Evolutionary conservation across 176 grass and related monocot genomes (phyloP), one percentile per base, ranked within the genome.

Genomic region (Carex scoparia): DNA sequence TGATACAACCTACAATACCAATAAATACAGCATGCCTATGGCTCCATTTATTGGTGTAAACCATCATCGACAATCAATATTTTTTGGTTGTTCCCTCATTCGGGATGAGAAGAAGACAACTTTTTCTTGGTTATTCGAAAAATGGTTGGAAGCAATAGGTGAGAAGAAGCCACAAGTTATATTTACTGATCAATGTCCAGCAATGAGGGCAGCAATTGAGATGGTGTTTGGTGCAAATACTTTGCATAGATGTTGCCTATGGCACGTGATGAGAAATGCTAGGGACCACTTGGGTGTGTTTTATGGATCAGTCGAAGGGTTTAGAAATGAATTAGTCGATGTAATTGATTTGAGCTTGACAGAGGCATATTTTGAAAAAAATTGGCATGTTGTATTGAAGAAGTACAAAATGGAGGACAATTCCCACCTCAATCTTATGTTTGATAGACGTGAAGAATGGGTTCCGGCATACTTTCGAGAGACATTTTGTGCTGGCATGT

Each of bases 111-210:
- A 40, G 0, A 68, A 1, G 0, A 4, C 65, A 2, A 84, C 37
- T 10, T 87, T 90, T 49, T 3, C 10, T 0, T 85, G 42, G 85
- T 7, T 84, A 6, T 84, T 69, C 16, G 7, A 69, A 69, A 84
- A 37, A 14, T 84, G 81, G 81, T 65, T 84, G 35, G 2, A 48
- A 54, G 81, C 81, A 48, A 53, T 84, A 5, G 37, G 46, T 51
- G 65, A 11, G 8, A 61, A 65, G 5, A 13, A 40, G 28, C 77
- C 62, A 31, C 69, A 27, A 3, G 4, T 37, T 28, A 69, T 84
- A 6, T 16, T 85, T 1, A 76, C 68, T 1, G 31, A 85, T 19
- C 83, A 85, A 76, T 68, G 61, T 38, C 66, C 49, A 56, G n/a
- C 68, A 6, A 85, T 85, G 83, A 85, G 30, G 10, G 30, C 1